phyloP scores from a whole-genome alignment of 1,284 basidiomycete genomes.

The Sutorius eximius region DNA sequence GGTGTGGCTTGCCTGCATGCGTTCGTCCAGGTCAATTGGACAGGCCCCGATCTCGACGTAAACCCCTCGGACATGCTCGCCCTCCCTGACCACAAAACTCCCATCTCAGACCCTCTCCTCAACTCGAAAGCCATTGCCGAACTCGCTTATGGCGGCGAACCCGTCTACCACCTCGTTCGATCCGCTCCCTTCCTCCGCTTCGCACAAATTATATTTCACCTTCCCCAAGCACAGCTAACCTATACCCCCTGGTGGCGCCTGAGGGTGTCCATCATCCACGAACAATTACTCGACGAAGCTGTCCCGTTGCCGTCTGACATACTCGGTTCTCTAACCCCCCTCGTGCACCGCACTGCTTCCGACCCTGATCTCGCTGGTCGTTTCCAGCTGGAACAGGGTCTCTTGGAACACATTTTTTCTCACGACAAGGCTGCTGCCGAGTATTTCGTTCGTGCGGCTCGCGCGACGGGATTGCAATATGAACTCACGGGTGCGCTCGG shows the following conservation, averaged over 20 bases:
- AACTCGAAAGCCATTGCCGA: slow-evolving; percentile 72
- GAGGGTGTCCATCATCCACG: slow-evolving; percentile 73
- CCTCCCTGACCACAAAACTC: slow-evolving; percentile 31
- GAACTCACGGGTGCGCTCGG: slow-evolving; percentile 93
- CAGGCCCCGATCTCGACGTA: slow-evolving; percentile 84
- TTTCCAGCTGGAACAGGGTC: slow-evolving; percentile 77
- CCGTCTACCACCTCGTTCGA: slow-evolving; percentile 89
- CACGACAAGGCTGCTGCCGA: slow-evolving; percentile 81
- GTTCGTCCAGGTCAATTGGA: slow-evolving; percentile 96
- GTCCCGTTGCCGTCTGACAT: slow-evolving; percentile 59
- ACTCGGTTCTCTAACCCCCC: slow-evolving; percentile 48
- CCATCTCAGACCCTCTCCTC: slow-evolving; percentile 53
- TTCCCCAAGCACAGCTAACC: slow-evolving; percentile 46
- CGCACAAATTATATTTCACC: slow-evolving; percentile 69
- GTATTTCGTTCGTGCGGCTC: slow-evolving; percentile 78
- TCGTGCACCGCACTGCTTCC: slow-evolving; percentile 42
- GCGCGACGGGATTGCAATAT: slow-evolving; percentile 79
- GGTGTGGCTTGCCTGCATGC: slow-evolving; percentile 84
- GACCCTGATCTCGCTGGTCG: slow-evolving; percentile 70
- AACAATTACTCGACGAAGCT: slow-evolving; percentile 85
- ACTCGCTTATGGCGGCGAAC: slow-evolving; percentile 87
- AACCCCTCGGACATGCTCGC: slow-evolving; percentile 52
- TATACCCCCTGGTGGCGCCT: slow-evolving; percentile 79
- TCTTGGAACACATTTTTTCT: slow-evolving; percentile 72
- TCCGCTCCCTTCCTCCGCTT: slow-evolving; percentile 75